Evolutionary conservation across 176 grass and related monocot species (phyloP), one percentile per base, ranked within the genome.

Genomic region (Triticum urartu): DNA sequence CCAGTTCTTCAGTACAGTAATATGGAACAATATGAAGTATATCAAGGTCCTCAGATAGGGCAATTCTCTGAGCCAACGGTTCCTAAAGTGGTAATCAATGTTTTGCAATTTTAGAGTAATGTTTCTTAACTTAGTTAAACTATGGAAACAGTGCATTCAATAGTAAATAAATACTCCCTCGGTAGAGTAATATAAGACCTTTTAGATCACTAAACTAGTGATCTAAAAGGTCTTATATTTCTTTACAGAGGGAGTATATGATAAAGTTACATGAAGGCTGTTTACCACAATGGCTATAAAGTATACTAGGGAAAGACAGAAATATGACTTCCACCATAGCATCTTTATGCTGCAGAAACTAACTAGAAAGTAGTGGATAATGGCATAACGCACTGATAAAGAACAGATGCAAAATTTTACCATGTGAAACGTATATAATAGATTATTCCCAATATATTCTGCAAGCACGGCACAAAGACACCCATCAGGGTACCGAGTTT

Each of bases 401-500:
- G 18, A 78, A 82, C 1, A 15, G 4, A 3, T 12, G 54, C 48
- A 52, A 20, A 54, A 81, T 3, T 81, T 22, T 92, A 98, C 96
- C 96, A 98, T 62, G 93, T 86, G 81, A 98, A 98, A 75, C 96
- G 93, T 78, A 98, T 94, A 86, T 95, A 98, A 87, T 98, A 98
- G 56, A 98, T 98, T 77, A 98, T 98, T 89, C 96, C 96, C 86
- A 98, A 85, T 69, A 98, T 98, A 78, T 98, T 98, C 83, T 98
- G 96, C 67, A 98, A 77, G 82, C 96, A 98, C 79, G 96, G 96
- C 69, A 98, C 82, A 87, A 98, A 98, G 26, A 98, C 96, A 77
- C 96, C 96, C 96, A 98, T 95, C 88, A 98, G 35, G 28, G 96
- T 98, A 83, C 88, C 91, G 4, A 94, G 88, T 90, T 98, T 98